Base-by-base conservation (phyloP, 108 stramenopile species). In the Skeletonema potamos region DNA sequence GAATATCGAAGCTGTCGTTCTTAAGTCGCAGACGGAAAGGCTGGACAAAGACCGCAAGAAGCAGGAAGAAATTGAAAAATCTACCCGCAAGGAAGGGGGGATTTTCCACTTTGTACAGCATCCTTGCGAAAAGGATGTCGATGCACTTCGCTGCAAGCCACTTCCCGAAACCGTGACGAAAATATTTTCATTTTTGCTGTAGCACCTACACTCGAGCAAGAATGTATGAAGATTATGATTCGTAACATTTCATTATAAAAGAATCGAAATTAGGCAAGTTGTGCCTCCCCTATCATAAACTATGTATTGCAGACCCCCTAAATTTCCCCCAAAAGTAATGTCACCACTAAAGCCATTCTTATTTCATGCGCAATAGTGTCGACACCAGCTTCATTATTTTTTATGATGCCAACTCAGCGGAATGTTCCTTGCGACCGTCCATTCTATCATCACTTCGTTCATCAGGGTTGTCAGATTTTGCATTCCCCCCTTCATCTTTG, bases 371-470 rank as follows among this genome's bases (percentile, higher is more conserved):
- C 39, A n/a, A 41, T 41, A 15, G 39, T 15, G 39, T 3, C 15
- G 39, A 41, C 39, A 41, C 15, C 0, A 36, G 8, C 15, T n/a
- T 41, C 39, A 41, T n/a, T 6, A 41, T 41, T 13, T n/a, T 18
- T 66, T 71, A 85, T 17, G 81, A 59, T 20, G 64, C 82, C 65
- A 88, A 58, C 64, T 91, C 90, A n/a, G 90, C 71, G 5, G 87
- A 33, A 62, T 91, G 87, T 48, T 87, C 85, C 59, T 83, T 87
- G 32, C 84, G 80, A 9, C 86, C 86, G 37, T 77, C 48, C 48
- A 56, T 39, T 32, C 76, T 77, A 17, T 64, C 68, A 57, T 77
- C 76, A 64, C 76, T 70, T 33, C 76, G 28, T 34, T 63, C 32
- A 69, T 77, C 76, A 11, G 86, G 67, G 46, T 73, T 57, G 46